These are phyloP conservation scores for Colletotrichum sublineola DNA, from an alignment of 2,329 filamentous ascomycete genomes.

Conservation along the genomic window DNA sequence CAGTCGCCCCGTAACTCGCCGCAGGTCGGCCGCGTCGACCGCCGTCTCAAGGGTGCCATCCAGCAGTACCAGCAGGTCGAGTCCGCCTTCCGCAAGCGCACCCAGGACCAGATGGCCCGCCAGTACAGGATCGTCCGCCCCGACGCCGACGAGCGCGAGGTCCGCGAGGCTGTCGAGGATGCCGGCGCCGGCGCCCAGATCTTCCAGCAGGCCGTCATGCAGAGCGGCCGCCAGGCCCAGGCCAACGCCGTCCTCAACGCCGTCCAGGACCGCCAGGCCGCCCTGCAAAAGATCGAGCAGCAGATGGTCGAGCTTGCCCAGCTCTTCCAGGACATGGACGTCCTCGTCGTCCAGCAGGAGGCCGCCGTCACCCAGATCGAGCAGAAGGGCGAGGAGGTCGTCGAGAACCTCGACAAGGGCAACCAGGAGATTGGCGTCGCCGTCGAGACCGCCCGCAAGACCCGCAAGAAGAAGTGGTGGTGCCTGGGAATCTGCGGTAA, in stretches of 20 bases:
- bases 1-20: conserved; percentile 79
- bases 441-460: conserved; percentile 82
- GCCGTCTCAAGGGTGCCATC: conserved; percentile 84
- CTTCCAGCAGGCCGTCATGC: conserved; percentile 88
- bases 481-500: conserved; percentile 81
- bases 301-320: conserved; percentile 90
- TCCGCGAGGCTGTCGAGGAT: conserved; percentile 82
- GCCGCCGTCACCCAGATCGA: conserved; percentile 84
- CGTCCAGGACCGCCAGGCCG: conserved; percentile 85
- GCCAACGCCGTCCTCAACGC: conserved; percentile 83
- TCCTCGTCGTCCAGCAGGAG: conserved; percentile 88
- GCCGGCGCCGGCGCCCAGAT: conserved; percentile 77
- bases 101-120: conserved; percentile 85
- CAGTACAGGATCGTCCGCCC: conserved; percentile 92
- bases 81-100: conserved; percentile 81
- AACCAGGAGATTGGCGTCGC: conserved; percentile 87
- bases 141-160: conserved; percentile 82
- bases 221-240: conserved; percentile 84
- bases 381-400: conserved; percentile 86
- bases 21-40: conserved; percentile 86
- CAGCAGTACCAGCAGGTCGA: conserved; percentile 86
- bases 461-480: conserved; percentile 96
- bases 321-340: conserved; percentile 91
- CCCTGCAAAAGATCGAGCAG: conserved; percentile 91
- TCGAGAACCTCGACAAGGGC: conserved; percentile 85